phyloP scores from a whole-genome alignment of 2,329 filamentous ascomycete genomes.

The Cercospora zeae-maydis region DNA sequence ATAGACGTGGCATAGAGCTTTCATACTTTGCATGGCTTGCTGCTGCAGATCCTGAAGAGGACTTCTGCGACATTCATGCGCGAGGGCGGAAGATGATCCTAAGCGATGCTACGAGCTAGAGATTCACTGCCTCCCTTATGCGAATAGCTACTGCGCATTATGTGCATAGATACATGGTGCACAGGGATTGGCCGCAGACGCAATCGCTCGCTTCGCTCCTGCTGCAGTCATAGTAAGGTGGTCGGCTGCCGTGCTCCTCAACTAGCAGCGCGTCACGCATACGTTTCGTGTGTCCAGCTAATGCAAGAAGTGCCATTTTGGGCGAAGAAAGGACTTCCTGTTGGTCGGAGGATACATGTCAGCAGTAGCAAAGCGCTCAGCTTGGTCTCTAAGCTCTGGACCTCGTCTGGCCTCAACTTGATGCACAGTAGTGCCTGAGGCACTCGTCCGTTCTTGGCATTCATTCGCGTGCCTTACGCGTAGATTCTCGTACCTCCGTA shows the following conservation, averaged over 20 bases:
- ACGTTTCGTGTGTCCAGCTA: not conserved
- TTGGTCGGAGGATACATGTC: not conserved
- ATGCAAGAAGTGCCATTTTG: not conserved
- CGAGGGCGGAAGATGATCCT: not conserved
- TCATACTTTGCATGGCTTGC: not conserved
- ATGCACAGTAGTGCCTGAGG: too few relatives aligned
- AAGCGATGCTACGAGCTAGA: not conserved
- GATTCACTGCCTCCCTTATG: not conserved
- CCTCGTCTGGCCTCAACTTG: too few relatives aligned
- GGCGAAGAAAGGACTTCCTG: not conserved
- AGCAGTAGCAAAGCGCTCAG: not conserved
- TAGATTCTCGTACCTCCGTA: too few relatives aligned
- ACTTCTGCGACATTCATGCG: not conserved
- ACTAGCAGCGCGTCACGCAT: not conserved
- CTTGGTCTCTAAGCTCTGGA: not conserved
- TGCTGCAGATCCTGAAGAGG: not conserved
- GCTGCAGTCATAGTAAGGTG: not conserved
- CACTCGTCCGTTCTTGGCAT: too few relatives aligned
- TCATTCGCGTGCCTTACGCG: too few relatives aligned
- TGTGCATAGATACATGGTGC: not conserved
- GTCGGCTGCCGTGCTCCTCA: not conserved
- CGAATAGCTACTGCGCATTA: not conserved
- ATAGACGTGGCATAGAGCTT: not conserved
- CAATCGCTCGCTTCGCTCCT: not conserved
- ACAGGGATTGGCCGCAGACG: not conserved